Evolutionary conservation across 345 rosid species (phyloP).

Genomic region (Euphorbia peplus): DNA sequence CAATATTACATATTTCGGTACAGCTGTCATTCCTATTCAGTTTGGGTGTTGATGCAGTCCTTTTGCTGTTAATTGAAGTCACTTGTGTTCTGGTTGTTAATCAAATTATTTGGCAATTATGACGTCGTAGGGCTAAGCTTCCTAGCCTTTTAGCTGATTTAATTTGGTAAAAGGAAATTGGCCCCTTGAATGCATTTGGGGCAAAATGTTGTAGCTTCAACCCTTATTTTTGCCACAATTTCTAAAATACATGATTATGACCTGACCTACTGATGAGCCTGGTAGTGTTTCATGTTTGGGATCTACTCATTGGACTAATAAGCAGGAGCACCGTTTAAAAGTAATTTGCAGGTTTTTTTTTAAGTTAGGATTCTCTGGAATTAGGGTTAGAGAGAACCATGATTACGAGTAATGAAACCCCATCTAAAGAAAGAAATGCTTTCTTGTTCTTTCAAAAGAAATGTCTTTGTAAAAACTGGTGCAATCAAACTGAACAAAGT

Average conservation of each 20-base stretch:
- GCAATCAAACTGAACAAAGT: not conserved
- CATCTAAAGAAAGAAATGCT: slow-evolving; percentile 2
- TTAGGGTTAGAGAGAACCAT: not conserved
- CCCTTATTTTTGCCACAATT: not conserved
- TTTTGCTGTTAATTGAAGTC: too few relatives aligned
- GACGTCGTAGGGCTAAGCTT: too few relatives aligned
- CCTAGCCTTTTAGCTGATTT: too few relatives aligned
- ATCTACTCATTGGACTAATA: not conserved
- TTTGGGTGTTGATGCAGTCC: too few relatives aligned
- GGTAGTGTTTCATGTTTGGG: not conserved
- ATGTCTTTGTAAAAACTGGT: not conserved
- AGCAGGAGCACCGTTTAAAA: not conserved
- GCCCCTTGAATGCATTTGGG: not conserved
- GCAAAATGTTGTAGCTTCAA: not conserved
- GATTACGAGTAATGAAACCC: not conserved
- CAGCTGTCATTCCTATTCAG: too few relatives aligned
- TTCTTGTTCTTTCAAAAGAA: not conserved
- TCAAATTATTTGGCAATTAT: too few relatives aligned
- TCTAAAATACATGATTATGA: slow-evolving; percentile 2
- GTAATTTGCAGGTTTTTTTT: not conserved
- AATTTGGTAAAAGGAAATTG: too few relatives aligned
- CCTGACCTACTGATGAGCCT: not conserved
- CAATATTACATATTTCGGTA: too few relatives aligned
- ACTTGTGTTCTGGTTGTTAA: too few relatives aligned
- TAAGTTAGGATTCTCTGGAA: not conserved